A percentile compares a stretch with the other conserved stretches of the same genome.
Evolutionary conservation across 1,284 basidiomycete species (phyloP).

Genomic region (Trametes sp.): DNA sequence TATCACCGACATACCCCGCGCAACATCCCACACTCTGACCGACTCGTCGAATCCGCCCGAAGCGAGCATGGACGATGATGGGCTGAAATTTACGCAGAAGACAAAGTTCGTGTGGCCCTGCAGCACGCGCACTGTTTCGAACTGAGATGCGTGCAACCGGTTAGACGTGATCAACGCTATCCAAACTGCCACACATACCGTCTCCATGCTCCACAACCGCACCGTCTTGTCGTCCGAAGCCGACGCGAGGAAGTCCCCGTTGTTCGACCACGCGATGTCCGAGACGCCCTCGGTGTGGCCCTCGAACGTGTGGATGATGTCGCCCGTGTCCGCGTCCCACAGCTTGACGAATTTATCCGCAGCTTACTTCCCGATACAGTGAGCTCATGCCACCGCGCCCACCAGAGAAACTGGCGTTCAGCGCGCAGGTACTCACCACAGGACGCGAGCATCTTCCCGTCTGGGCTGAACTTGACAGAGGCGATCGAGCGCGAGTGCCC

Average conservation of each 20-base stretch:
- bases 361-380: slow-evolving; percentile 57
- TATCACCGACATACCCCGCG: slow-evolving; percentile 80
- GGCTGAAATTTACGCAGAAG: slow-evolving; percentile 92
- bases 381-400: slow-evolving; percentile 12
- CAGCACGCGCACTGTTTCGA: slow-evolving; percentile 65
- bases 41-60: slow-evolving; percentile 96
- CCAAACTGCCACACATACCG: slow-evolving; percentile 56
- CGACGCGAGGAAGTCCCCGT: slow-evolving; percentile 84
- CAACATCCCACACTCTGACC: slow-evolving; percentile 95
- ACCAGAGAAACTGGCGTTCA: no score
- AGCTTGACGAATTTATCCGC: slow-evolving; percentile 83
- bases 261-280: slow-evolving; percentile 87
- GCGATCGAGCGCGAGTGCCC: slow-evolving; percentile 80
- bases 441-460: slow-evolving; percentile 77
- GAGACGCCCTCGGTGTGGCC: slow-evolving; percentile 86
- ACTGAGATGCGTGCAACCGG: no score
- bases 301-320: slow-evolving; percentile 72
- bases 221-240: slow-evolving; percentile 92
- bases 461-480: slow-evolving; percentile 81
- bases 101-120: slow-evolving; percentile 93
- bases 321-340: slow-evolving; percentile 77
- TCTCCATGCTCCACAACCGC: slow-evolving; percentile 80
- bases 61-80: slow-evolving; percentile 86
- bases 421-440: slow-evolving; percentile 61
- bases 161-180: no score